Evolutionary conservation across 768 basidiomycete species (phyloP).

Genomic region (Suillus luteus): DNA sequence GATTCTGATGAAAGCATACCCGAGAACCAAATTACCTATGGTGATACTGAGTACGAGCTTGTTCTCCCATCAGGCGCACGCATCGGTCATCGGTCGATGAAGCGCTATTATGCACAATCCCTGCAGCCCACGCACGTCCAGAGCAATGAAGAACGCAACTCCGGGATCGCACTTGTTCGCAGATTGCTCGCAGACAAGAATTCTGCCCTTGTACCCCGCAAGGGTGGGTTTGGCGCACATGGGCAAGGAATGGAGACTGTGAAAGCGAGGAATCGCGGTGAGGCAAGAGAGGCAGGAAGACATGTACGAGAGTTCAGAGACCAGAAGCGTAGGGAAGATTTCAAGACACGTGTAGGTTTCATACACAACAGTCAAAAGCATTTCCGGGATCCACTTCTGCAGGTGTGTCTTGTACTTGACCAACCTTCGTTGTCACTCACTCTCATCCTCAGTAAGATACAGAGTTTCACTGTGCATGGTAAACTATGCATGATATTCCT

Average conservation of each 20-base stretch:
- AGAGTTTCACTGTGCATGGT: background rate
- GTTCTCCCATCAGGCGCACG: slow-evolving; percentile 91
- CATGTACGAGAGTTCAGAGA: slow-evolving; percentile 86
- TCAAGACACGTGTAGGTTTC: slow-evolving; percentile 82
- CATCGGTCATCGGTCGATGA: slow-evolving; percentile 89
- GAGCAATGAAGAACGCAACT: slow-evolving; percentile 63
- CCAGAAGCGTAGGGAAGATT: slow-evolving; percentile 73
- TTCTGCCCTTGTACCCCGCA: slow-evolving; percentile 79
- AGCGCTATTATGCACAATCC: slow-evolving; percentile 83
- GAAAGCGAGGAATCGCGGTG: slow-evolving; percentile 91
- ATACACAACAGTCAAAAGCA: slow-evolving; percentile 88
- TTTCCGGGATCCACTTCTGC: slow-evolving; percentile 71
- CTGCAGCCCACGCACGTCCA: slow-evolving; percentile 50
- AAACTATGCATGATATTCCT: slow-evolving; percentile 10
- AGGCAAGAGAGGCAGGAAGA: slow-evolving; percentile 89
- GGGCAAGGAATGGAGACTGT: slow-evolving; percentile 82
- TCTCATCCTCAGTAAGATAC: slow-evolving; percentile 19
- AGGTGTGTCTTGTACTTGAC: slow-evolving; percentile 34
- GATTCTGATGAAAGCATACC: slow-evolving; percentile 45
- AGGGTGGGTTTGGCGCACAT: slow-evolving; percentile 85
- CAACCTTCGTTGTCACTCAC: slow-evolving; percentile 10
- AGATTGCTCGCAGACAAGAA: slow-evolving; percentile 80
- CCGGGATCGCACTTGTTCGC: slow-evolving; percentile 76
- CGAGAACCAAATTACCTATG: slow-evolving; percentile 65
- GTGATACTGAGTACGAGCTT: slow-evolving; percentile 83